Evolutionary conservation across 2,329 filamentous ascomycete species (phyloP).

Genomic region (Pestalotiopsis sp.): DNA sequence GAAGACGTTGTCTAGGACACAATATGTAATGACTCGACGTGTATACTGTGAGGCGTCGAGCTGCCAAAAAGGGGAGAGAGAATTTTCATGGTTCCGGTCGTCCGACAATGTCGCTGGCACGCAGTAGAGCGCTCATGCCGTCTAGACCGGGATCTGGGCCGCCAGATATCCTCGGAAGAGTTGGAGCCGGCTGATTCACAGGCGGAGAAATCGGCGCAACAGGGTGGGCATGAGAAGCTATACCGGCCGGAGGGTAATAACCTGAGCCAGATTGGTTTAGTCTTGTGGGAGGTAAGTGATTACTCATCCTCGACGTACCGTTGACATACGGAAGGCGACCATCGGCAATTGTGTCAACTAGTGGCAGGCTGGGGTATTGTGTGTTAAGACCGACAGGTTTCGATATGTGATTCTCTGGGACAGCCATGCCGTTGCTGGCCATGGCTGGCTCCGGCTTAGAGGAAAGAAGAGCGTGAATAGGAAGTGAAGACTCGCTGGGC

Average conservation of each 20-base stretch:
- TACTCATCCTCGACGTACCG: slow-evolving; percentile 1
- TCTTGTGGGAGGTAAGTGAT: not conserved
- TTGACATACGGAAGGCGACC: not conserved
- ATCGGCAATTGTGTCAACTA: slow-evolving; percentile 1
- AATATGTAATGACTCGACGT: not conserved
- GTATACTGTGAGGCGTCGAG: not conserved
- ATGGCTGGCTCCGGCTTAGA: slow-evolving; percentile 33
- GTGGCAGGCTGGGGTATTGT: slow-evolving; percentile 11
- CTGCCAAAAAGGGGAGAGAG: not conserved
- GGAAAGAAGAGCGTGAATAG: slow-evolving; percentile 56
- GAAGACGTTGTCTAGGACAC: slow-evolving; percentile 12
- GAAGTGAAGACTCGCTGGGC: slow-evolving; percentile 51
- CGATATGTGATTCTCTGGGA: not conserved
- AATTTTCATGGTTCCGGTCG: slow-evolving; percentile 29
- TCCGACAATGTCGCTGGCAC: slow-evolving; percentile 61
- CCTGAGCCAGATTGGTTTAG: slow-evolving; percentile 7
- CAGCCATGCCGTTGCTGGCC: slow-evolving; percentile 16
- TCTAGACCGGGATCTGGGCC: slow-evolving; percentile 42
- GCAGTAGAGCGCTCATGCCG: slow-evolving; percentile 60
- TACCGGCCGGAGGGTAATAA: not conserved
- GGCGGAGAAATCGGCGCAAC: not conserved
- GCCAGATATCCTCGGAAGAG: not conserved
- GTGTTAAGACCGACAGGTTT: slow-evolving; percentile 1
- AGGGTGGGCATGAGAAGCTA: not conserved
- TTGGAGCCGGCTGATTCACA: not conserved